Evolutionary conservation across 345 rosid species (phyloP), one percentile per base, ranked within the genome.

Genomic region (Lumnitzera racemosa): DNA sequence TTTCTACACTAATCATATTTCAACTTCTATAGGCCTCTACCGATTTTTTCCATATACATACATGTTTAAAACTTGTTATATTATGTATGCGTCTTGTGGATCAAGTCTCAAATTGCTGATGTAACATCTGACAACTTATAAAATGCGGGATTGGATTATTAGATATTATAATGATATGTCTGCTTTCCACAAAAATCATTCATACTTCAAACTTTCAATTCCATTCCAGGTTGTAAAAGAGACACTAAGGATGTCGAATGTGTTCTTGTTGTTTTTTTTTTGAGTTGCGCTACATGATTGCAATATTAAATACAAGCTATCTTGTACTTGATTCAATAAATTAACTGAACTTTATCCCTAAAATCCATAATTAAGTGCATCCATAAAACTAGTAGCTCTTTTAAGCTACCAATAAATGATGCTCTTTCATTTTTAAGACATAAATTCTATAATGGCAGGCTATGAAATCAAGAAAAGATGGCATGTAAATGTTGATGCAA

Each of bases 171-270:
- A 36, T 36, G 43, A 36, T 36, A 9, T 36, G 11, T 4, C 4
- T 36, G 9, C 7, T 36, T 36, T 36, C 10, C 43, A 36, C 43
- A 36, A 5, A 5, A 36, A 36, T 36, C 43, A 5, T 36, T 36
- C 43, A 4, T 49, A 13, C 4, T 1, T 4, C 17, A 16, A 51
- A 27, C 9, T 48, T 59, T 20, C 17, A 41, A 24, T 64, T 47
- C 29, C n/a, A 25, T 61, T 2, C 57, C 79, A 83, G 89, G 89
- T 83, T 27, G 72, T 81, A 55, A 83, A 74, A 58, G 89, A 83
- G 70, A 83, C 89, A 29, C 68, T 83, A 57, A 78, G 89, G 69
- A 74, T 83, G 85, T 73, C 80, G 11, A 83, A 83, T 74, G 77
- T 80, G 53, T 56, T 83, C 67, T 36, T 83, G 31, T 83, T 73